Base-by-base conservation (phyloP, 371 early-diverging fungal species). In the Choanephora cucurbitarum region DNA sequence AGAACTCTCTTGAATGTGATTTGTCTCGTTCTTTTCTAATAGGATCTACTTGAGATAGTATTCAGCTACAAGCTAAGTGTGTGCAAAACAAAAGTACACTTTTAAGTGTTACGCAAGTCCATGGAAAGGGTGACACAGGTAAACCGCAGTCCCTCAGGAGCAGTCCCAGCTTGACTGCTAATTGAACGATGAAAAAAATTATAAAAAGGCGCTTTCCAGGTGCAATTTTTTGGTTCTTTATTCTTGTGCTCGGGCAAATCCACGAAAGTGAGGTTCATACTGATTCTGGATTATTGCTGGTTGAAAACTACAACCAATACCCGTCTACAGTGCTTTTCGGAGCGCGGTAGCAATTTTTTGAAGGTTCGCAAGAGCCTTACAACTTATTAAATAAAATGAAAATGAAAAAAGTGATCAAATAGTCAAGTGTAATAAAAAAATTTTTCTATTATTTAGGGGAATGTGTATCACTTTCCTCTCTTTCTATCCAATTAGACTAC, bases 271-370 rank as follows among this genome's bases (percentile, higher is more conserved):
- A 78, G 75, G 79, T 75, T 62, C 58, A 37, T 70, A 78, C 79
- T 66, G 79, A 78, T 75, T 71, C 79, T 73, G 75, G 79, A 70
- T 75, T 75, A 75, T 78, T 78, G 79, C 79, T 78, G 79, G 75
- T 78, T 78, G 79, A 78, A 78, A 78, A 78, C 79, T 78, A 78
- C 68, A 74, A 75, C 79, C 79, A 78, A 78, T 78, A 69, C 67
- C 79, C 79, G 79, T 78, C 73, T 70, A 64, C 62, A 47, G 70
- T 69, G 62, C 73, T 60, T 51, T 67, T 48, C 42, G 62, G 71
- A 48, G 72, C 66, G 75, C 71, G 58, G 57, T 57, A 64, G 75
- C 79, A 78, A 78, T 78, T 78, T 78, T 78, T 78, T 64, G 69
- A 65, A 69, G 74, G 64, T 60, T 65, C 66, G 60, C 57, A 52